These are phyloP conservation scores for Pyronema omphalodes DNA, from an alignment of 495 filamentous ascomycete species.

Conservation along the genomic window DNA sequence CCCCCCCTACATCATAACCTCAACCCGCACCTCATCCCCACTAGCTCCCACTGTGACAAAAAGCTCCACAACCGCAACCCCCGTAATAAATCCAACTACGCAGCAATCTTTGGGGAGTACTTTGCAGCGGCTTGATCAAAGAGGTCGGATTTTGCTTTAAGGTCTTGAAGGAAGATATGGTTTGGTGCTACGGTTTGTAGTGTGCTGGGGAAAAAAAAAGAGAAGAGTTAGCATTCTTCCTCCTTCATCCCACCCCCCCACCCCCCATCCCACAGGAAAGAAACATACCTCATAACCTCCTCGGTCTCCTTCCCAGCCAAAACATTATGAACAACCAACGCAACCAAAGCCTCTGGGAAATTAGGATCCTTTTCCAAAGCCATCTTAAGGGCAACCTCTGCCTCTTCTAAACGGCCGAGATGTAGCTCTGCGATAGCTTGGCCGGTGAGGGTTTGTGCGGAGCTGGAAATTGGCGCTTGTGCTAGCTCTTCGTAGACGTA, in stretches of 20 bases:
- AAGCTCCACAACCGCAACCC: no score
- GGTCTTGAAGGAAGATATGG: conserved; percentile 47
- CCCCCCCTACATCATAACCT: no score
- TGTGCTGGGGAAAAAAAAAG: conserved; percentile 27
- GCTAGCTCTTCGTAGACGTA: conserved; percentile 98
- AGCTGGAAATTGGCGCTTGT: conserved; percentile 54
- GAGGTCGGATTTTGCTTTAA: conserved; percentile 55
- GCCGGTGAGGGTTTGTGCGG: conserved; percentile 49
- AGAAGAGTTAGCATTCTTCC: not conserved
- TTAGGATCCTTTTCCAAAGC: conserved; percentile 56
- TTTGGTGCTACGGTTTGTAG: conserved; percentile 38
- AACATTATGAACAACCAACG: conserved; percentile 58
- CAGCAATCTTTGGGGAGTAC: conserved; percentile 52
- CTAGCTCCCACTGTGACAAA: no score
- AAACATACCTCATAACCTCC: conserved; percentile 41
- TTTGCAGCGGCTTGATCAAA: conserved; percentile 69
- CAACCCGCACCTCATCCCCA: no score
- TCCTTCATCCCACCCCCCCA: not conserved
- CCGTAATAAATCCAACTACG: conserved; percentile 21
- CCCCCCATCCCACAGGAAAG: not conserved
- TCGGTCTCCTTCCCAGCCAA: conserved; percentile 49
- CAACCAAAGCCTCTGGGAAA: conserved; percentile 57
- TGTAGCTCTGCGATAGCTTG: conserved; percentile 89
- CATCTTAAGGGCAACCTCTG: conserved; percentile 65
- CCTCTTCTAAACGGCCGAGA: conserved; percentile 73